Evolutionary conservation across 2,329 filamentous ascomycete species (phyloP), one percentile per base, ranked within the genome.

Genomic region (Hypoxylon sp.): DNA sequence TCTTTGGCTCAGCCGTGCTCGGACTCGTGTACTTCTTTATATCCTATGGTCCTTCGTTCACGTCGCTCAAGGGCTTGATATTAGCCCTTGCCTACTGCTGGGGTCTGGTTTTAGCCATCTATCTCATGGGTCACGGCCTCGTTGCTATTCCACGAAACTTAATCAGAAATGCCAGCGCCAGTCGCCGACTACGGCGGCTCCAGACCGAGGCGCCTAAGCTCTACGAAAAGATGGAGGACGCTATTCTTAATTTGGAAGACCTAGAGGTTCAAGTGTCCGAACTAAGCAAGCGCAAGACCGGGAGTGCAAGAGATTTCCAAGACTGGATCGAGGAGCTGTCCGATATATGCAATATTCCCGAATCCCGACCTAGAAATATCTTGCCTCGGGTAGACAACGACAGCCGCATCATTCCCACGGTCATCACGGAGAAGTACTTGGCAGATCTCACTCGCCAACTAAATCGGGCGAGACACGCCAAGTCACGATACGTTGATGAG

Each of bases 251-350:
- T 61, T 81, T 98, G 16, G 93, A 96, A 70, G 89, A 93, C 64
- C 82, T 97, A 14, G 94, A 97, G 76, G 83, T 86, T 2, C 93
- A 96, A 74, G 91, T 98, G 2, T 80, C 85, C 18, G 92, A 96
- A 76, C 83, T 99, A 40, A 88, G 90, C 69, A 88, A 90, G 69
- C 87, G 93, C 70, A 97, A 97, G 81, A 90, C 87, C 2, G 93
- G 91, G 14, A 92, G 89, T 22, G 89, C 92, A 4, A 82, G 83
- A 57, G 86, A 91, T 42, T 96, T 94, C 74, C 88, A 90, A 70
- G 94, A 97, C 71, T 99, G 96, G 96, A 97, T 99, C 69, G 95
- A 98, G 70, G 96, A 99, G 75, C 82, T 99, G 30, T 89, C 88
- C 2, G 95, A 98, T 68, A 87, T 90, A 68, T 89, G 89, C 45